Base-by-base conservation (phyloP, 2,329 filamentous ascomycete genomes). In the Phialophora chinensis region DNA sequence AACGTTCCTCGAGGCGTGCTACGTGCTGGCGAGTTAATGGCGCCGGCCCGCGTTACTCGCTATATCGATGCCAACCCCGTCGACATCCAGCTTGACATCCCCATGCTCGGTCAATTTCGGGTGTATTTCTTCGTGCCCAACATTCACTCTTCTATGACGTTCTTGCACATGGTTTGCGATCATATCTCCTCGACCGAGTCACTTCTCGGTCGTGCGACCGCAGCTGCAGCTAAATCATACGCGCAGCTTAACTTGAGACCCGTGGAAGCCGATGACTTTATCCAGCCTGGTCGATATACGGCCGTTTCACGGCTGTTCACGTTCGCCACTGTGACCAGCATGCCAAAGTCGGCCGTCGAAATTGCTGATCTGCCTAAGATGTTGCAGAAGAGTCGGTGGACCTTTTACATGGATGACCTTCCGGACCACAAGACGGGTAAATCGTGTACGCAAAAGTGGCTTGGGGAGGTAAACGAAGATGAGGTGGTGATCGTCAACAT, bases 31-130 rank as follows among this genome's bases (percentile, higher is more conserved):
- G 72, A 75, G 5, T 74, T 87, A 25, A 81, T 91, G 29, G 85
- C 88, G 2, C 90, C 90, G 2, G 88, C 88, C 49, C 90, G 87
- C 77, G 90, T 89, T 20, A 90, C 89, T 0, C 85, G 91, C 31
- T 92, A 90, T 74, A 85, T 92, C 60, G 91, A 93, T 77, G 88
- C 90, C 3, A 93, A 93, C 72, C 90, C 90, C 0, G 87, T 93
- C 50, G 88, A 93, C 72, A 80, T 93, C 31, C 90, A 93, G 75
- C 86, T 92, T 5, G 91, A 93, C 73, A 91, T 93, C 53, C 91
- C 91, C 1, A 86, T 92, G 77, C 81, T 93, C 5, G 88, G 90
- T 29, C 91, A 93, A 74, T 93, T 93, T 80, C 85, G 89, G 57
- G 85, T 92, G 54, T 92, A 91, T 76, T 84, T 93, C 67, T 85